phyloP scores from a whole-genome alignment of 179 eudicot species.

The Silene coronaria region DNA sequence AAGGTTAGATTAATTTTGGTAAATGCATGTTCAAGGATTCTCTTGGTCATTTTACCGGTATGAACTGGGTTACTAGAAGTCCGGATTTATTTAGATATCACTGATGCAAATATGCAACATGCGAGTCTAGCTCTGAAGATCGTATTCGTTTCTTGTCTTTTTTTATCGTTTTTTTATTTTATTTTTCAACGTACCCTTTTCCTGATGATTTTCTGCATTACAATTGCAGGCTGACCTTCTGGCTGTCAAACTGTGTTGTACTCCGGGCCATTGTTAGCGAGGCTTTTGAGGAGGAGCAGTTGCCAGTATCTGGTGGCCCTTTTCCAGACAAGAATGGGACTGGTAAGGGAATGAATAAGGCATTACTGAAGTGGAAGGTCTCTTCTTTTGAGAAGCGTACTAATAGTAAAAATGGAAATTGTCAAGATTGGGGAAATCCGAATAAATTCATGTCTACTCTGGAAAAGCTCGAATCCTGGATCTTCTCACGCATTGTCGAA shows the following conservation, averaged over 20 bases:
- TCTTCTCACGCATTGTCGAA: slow-evolving; percentile 77
- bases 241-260: slow-evolving; percentile 77
- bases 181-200: not conserved
- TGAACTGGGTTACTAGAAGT: not conserved
- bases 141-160: not conserved
- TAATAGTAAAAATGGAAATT: slow-evolving; percentile 22
- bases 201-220: slow-evolving; percentile 1
- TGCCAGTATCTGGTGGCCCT: slow-evolving; percentile 44
- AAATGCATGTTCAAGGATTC: not conserved
- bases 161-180: not conserved
- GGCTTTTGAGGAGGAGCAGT: slow-evolving; percentile 37
- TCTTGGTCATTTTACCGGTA: not conserved
- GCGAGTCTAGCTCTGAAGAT: not conserved
- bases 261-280: slow-evolving; percentile 60
- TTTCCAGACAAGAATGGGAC: slow-evolving; percentile 23
- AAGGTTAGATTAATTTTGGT: not conserved
- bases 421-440: slow-evolving; percentile 55
- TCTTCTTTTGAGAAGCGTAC: slow-evolving; percentile 38
- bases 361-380: slow-evolving; percentile 47
- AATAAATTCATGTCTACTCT: slow-evolving; percentile 50
- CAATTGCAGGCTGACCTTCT: slow-evolving; percentile 66
- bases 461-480: slow-evolving; percentile 81
- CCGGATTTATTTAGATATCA: not conserved
- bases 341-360: slow-evolving; percentile 34
- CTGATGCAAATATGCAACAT: slow-evolving; percentile 2